Evolutionary conservation across 495 filamentous ascomycete genomes (phyloP).

Genomic region (Penicillium cinerascens): DNA sequence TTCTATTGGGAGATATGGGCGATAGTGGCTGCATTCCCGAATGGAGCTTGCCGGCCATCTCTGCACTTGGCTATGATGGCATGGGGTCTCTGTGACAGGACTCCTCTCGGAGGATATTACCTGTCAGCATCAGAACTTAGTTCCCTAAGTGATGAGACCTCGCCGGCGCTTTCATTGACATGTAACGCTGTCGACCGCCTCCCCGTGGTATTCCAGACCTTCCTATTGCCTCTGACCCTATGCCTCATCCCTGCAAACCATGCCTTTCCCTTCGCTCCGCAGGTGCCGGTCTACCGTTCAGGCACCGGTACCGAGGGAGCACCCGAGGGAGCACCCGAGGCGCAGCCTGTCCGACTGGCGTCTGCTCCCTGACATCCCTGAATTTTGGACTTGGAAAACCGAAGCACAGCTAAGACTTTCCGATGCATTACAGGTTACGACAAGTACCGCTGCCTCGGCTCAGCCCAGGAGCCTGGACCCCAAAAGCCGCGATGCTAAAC

Average conservation of each 20-base stretch:
- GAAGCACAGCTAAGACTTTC: conserved; percentile 39
- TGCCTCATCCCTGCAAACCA: conserved; percentile 1
- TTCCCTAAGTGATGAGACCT: not conserved
- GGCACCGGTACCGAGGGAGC: not conserved
- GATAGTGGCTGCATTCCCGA: not conserved
- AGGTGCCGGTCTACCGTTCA: conserved; percentile 10
- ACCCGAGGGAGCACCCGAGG: not conserved
- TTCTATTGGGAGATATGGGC: not conserved
- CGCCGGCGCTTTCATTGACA: not conserved
- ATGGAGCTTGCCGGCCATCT: not conserved
- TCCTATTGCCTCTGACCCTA: not conserved
- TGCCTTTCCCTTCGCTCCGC: conserved; percentile 12
- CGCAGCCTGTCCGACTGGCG: conserved; percentile 3
- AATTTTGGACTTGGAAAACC: conserved; percentile 10
- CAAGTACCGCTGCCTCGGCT: conserved; percentile 17
- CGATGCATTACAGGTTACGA: conserved; percentile 34
- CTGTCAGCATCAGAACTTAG: not conserved
- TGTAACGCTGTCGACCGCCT: not conserved
- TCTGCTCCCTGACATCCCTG: not conserved
- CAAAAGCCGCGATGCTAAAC: conserved; percentile 58
- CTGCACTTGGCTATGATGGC: not conserved
- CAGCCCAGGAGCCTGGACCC: conserved; percentile 30
- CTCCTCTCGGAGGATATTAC: not conserved
- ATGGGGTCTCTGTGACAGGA: not conserved
- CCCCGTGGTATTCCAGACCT: not conserved